These are phyloP conservation scores for Chalciporus chontae DNA, from an alignment of 768 basidiomycete genomes.

Conservation along the genomic window DNA sequence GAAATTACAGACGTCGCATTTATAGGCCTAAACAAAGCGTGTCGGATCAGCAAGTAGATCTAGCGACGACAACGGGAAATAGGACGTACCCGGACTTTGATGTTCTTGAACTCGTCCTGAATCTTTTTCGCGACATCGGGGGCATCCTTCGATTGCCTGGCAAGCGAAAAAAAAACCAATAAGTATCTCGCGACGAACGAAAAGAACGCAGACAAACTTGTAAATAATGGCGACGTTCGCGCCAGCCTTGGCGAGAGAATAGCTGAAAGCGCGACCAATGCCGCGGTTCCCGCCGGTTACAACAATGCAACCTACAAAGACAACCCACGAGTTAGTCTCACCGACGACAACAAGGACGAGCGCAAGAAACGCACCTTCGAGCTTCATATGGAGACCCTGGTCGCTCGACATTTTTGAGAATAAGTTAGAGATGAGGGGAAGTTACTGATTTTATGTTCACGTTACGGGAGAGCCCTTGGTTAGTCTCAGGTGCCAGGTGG, in stretches of 20 bases:
- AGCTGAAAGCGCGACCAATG: slow-evolving; percentile 53
- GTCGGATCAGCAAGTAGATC: neutral
- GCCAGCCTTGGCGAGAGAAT: slow-evolving; percentile 52
- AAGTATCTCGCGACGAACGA: neutral
- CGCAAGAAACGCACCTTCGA: slow-evolving; percentile 26
- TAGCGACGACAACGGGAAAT: neutral
- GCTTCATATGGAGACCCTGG: slow-evolving; percentile 19
- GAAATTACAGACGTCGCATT: slow-evolving; percentile 56
- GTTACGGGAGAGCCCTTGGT: neutral
- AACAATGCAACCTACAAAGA: slow-evolving; percentile 43
- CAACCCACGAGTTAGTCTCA: neutral
- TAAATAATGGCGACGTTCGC: slow-evolving; percentile 63
- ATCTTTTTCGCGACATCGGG: slow-evolving; percentile 45
- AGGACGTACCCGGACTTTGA: slow-evolving; percentile 36
- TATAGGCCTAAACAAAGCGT: slow-evolving; percentile 43
- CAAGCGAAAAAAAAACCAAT: neutral
- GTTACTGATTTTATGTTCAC: neutral
- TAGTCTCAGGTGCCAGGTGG: too few species aligned
- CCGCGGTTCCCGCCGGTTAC: slow-evolving; percentile 64
- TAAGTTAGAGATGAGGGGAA: neutral
- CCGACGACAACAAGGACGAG: neutral
- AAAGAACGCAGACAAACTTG: slow-evolving; percentile 29
- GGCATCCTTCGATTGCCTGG: slow-evolving; percentile 47
- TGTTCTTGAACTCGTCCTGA: slow-evolving; percentile 40
- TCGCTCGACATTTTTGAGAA: slow-evolving; percentile 9